phyloP scores from a whole-genome alignment of 805 yeast species.

The Wickerhamomyces canadensis region DNA sequence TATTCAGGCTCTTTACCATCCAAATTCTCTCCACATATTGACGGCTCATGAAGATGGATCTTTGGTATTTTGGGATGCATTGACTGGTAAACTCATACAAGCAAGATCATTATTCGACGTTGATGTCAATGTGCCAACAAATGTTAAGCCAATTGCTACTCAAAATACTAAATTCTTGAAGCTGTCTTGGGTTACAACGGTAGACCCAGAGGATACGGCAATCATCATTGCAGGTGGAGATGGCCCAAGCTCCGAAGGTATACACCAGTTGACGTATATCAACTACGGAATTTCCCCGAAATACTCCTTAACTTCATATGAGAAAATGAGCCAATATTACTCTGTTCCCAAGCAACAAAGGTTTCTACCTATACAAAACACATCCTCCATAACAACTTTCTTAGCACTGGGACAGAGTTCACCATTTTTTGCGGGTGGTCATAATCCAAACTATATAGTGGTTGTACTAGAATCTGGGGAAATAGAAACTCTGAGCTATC shows the following conservation, averaged over 20 bases:
- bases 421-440: constrained; percentile 78
- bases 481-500: constrained; percentile 53
- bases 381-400: constrained; percentile 39
- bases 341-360: constrained; percentile 51
- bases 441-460: constrained; percentile 64
- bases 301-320: constrained; percentile 77
- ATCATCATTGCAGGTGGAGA: constrained; percentile 69
- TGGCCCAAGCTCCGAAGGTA: constrained; percentile 34
- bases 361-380: constrained; percentile 48
- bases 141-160: constrained; percentile 16
- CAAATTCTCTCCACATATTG: constrained; percentile 81
- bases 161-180: constrained; percentile 38
- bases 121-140: constrained; percentile 50
- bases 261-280: constrained; percentile 45
- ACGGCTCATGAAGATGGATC: constrained; percentile 81
- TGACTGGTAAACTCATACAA: constrained; percentile 64
- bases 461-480: constrained; percentile 60
- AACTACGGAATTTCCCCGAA: constrained; percentile 79
- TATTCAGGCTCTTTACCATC: constrained; percentile 72
- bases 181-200: constrained; percentile 73
- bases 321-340: constrained; percentile 75
- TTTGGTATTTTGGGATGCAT: constrained; percentile 88
- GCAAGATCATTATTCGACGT: constrained; percentile 70
- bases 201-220: constrained; percentile 76
- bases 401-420: constrained; percentile 52